These are phyloP conservation scores for Colletotrichum sp. DNA, from an alignment of 2,329 filamentous ascomycete genomes.

Conservation along the genomic window DNA sequence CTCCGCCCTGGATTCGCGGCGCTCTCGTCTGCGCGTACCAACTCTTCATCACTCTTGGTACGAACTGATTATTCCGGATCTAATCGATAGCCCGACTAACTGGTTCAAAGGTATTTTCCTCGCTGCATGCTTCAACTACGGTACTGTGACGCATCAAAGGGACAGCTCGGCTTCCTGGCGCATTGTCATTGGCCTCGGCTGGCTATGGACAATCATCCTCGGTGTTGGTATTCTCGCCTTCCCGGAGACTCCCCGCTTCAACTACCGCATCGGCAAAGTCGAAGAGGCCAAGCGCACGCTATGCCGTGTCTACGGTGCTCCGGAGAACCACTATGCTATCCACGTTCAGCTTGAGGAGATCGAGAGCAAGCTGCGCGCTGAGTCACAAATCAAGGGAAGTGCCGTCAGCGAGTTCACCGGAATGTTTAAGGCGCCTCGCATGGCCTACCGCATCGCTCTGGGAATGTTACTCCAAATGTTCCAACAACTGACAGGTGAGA, in stretches of 20 bases:
- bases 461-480: constrained; percentile 68
- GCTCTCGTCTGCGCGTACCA: constrained; percentile 72
- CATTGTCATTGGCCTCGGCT: constrained; percentile 61
- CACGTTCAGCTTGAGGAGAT: constrained; percentile 59
- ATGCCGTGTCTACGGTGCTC: constrained; percentile 52
- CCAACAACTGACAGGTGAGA: constrained; percentile 54
- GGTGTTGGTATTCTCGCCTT: constrained; percentile 55
- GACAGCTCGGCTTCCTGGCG: constrained; percentile 62
- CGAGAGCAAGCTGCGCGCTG: constrained; percentile 55
- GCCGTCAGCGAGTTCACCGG: constrained; percentile 54
- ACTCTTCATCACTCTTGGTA: constrained; percentile 72
- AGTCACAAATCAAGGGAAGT: constrained; percentile 43
- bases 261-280: constrained; percentile 51
- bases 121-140: constrained; percentile 55
- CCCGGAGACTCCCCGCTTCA: constrained; percentile 57
- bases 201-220: constrained; percentile 54
- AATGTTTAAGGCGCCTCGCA: constrained; percentile 69
- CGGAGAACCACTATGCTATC: constrained; percentile 47
- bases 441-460: constrained; percentile 66
- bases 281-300: constrained; percentile 54
- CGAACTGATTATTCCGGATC: constrained; percentile 63
- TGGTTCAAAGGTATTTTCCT: not conserved
- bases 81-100: not conserved
- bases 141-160: constrained; percentile 53
- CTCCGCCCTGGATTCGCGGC: constrained; percentile 70